Conservation (phyloP, 225 moss, liverwort and hornwort species). For the Marchantia polymorpha region DNA sequence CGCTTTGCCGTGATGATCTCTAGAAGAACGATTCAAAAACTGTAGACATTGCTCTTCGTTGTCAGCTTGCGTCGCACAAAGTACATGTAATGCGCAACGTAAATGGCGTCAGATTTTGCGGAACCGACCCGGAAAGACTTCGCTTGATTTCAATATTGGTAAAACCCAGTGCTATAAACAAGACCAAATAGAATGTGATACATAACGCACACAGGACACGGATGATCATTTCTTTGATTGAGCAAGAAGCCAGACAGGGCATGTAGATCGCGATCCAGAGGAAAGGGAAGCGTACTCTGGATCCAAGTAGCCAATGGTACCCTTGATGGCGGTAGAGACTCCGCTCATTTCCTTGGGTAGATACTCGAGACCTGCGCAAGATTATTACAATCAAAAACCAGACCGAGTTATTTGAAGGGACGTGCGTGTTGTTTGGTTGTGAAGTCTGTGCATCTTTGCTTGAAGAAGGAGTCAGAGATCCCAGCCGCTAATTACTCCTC, state of each 20-base stretch:
- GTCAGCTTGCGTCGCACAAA: slow-evolving; percentile 11
- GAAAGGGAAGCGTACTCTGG: slow-evolving; percentile 22
- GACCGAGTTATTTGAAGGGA: neutral
- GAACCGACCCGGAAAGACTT: too few relatives aligned
- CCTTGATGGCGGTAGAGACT: slow-evolving; percentile 26
- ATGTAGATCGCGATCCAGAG: neutral
- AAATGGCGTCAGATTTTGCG: neutral
- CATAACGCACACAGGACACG: too few relatives aligned
- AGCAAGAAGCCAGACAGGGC: too few relatives aligned
- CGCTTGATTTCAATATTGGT: neutral
- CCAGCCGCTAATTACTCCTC: slow-evolving; percentile 40
- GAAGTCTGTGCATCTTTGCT: too few relatives aligned
- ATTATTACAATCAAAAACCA: too few relatives aligned
- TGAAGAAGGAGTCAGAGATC: neutral
- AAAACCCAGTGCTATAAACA: neutral
- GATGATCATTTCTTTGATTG: neutral
- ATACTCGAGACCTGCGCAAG: slow-evolving; percentile 31
- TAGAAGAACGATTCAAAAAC: slow-evolving; percentile 24
- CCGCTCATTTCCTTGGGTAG: slow-evolving; percentile 22
- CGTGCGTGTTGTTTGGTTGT: neutral
- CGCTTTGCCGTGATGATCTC: slow-evolving; percentile 16
- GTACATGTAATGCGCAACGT: slow-evolving; percentile 4
- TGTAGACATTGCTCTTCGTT: slow-evolving; percentile 23
- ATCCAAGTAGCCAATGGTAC: slow-evolving; percentile 33
- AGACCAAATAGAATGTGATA: too few relatives aligned